Percentiles rank a stretch among this genome's conserved stretches.
These are phyloP conservation scores for Aureobasidium sp. DNA, from an alignment of 2,329 filamentous ascomycete species.

Conservation along the genomic window DNA sequence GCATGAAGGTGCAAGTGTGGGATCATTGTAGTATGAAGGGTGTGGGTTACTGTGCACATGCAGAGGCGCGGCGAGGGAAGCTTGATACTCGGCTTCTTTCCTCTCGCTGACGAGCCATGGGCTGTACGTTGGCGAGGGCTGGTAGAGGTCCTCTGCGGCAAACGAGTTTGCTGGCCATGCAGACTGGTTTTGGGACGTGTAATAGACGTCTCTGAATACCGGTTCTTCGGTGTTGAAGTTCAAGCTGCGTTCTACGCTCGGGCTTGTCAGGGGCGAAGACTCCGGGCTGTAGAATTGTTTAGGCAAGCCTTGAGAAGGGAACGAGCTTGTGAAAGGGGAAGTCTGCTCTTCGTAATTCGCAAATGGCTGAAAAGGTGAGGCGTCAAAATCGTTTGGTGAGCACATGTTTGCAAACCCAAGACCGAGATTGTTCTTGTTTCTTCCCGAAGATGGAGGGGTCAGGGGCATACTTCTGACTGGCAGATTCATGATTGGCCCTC, in stretches of 20 bases:
- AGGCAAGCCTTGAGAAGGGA: background rate
- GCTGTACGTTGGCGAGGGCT: slow-evolving; percentile 11
- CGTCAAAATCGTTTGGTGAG: background rate
- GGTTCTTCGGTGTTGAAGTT: background rate
- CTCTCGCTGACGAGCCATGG: slow-evolving; percentile 15
- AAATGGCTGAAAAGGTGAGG: background rate
- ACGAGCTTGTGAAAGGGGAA: background rate
- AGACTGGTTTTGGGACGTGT: background rate
- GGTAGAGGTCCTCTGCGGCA: background rate
- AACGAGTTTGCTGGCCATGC: slow-evolving; percentile 13
- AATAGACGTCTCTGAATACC: background rate
- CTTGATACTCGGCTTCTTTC: slow-evolving; percentile 14
- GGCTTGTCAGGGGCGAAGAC: slow-evolving; percentile 14
- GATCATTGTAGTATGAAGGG: slow-evolving; percentile 24
- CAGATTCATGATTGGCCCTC: slow-evolving; percentile 3
- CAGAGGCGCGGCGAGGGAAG: background rate
- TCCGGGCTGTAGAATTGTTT: slow-evolving; percentile 10
- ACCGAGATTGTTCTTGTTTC: background rate
- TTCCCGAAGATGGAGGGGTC: slow-evolving; percentile 14
- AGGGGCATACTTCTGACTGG: slow-evolving; percentile 8
- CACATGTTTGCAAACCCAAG: background rate
- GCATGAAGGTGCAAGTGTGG: slow-evolving; percentile 21
- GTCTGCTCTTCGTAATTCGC: background rate
- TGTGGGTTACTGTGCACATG: background rate
- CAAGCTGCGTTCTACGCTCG: slow-evolving; percentile 6